phyloP scores from a whole-genome alignment of 2,329 filamentous ascomycete species.

The Venturiaceae sp. region DNA sequence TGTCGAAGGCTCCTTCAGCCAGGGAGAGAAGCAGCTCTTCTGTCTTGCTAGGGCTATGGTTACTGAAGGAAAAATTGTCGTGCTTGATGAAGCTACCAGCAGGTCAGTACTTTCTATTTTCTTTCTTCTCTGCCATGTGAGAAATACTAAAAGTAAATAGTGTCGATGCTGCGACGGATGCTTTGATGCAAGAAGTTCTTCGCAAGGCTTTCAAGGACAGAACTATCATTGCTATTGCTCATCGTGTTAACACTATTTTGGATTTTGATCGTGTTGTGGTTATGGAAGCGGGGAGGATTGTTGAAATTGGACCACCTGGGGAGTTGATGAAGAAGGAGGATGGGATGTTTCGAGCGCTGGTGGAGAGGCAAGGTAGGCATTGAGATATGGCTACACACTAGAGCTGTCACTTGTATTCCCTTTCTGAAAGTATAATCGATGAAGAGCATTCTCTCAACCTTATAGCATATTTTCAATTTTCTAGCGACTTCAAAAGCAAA shows the following conservation, averaged over 20 bases:
- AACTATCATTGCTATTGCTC: slow-evolving; percentile 57
- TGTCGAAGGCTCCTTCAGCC: slow-evolving; percentile 43
- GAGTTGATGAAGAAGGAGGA: slow-evolving; percentile 45
- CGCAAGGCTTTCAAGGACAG: slow-evolving; percentile 46
- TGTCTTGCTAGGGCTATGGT: slow-evolving; percentile 51
- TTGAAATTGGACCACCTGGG: slow-evolving; percentile 9
- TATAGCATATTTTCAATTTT: neutral
- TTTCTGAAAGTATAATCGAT: neutral
- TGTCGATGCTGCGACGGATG: slow-evolving; percentile 21
- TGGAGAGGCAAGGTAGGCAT: slow-evolving; percentile 20
- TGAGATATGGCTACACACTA: neutral
- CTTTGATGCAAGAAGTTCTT: slow-evolving; percentile 43
- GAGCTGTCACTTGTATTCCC: neutral
- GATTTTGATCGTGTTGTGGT: slow-evolving; percentile 17
- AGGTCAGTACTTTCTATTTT: too few relatives aligned
- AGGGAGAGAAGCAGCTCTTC: slow-evolving; percentile 56
- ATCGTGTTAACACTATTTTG: slow-evolving; percentile 40
- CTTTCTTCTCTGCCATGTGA: too few relatives aligned
- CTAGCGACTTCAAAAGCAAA: too few relatives aligned
- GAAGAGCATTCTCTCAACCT: neutral
- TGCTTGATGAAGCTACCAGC: slow-evolving; percentile 48
- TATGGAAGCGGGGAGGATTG: slow-evolving; percentile 12
- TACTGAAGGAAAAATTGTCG: slow-evolving; percentile 51
- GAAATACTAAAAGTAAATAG: too few relatives aligned
- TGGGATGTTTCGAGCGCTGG: slow-evolving; percentile 49